Evolutionary conservation across 805 yeast species (phyloP).

Genomic region (Saccharomycopsis oosterbeekiorum): DNA sequence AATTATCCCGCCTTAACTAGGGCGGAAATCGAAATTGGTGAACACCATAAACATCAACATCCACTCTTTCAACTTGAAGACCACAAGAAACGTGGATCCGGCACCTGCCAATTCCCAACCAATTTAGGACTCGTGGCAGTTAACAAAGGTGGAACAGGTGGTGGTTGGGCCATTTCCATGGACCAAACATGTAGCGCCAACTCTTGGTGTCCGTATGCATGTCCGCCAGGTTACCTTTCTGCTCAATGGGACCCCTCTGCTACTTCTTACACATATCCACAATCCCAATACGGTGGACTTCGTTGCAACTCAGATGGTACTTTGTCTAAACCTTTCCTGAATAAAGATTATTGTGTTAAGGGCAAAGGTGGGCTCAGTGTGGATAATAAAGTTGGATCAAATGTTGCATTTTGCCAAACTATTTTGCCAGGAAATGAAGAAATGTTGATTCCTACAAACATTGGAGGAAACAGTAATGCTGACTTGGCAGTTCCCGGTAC

Average conservation of each 20-base stretch:
- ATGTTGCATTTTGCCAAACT: conserved; percentile 85
- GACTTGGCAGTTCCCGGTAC: conserved; percentile 78
- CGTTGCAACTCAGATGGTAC: conserved; percentile 66
- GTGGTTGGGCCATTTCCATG: conserved; percentile 81
- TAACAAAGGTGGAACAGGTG: conserved; percentile 46
- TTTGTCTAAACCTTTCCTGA: conserved; percentile 48
- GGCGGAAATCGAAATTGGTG: conserved; percentile 20
- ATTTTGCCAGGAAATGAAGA: conserved; percentile 92
- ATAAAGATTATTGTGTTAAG: conserved; percentile 56
- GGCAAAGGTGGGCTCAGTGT: conserved; percentile 70
- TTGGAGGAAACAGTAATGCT: conserved; percentile 37
- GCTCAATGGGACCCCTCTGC: conserved; percentile 80
- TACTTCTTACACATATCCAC: conserved; percentile 66
- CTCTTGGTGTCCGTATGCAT: conserved; percentile 85
- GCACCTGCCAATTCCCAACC: conserved; percentile 59
- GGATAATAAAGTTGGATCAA: conserved; percentile 41
- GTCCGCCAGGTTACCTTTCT: conserved; percentile 79
- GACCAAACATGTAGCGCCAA: conserved; percentile 69
- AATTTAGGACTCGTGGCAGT: conserved; percentile 61
- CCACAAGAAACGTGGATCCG: conserved; percentile 23
- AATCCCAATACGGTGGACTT: conserved; percentile 75
- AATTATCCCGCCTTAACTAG: conserved; percentile 13
- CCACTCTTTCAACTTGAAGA: conserved; percentile 9
- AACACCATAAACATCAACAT: conserved; percentile 23
- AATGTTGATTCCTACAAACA: conserved; percentile 79